Conservation (phyloP, 345 rosid species). For the Pistacia vera region DNA sequence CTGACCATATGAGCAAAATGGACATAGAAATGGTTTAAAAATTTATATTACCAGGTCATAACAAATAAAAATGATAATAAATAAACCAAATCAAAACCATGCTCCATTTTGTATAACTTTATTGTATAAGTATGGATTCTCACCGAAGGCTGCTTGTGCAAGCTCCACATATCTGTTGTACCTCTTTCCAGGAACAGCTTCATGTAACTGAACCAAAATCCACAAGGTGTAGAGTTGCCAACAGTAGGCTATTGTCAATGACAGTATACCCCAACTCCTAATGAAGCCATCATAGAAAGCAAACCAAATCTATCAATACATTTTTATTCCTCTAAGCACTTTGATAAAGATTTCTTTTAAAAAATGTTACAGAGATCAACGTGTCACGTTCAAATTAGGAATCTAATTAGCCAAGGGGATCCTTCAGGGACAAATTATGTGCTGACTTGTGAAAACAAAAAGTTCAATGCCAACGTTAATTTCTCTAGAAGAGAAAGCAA, state of each 20-base stretch:
- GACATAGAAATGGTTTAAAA: too few relatives aligned
- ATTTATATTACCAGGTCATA: too few relatives aligned
- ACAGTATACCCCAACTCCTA: constrained; percentile 96
- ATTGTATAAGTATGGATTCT: constrained; percentile 13
- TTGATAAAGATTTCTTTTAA: neutral
- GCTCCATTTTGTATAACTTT: too few relatives aligned
- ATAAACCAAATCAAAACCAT: too few relatives aligned
- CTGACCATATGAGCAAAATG: too few relatives aligned
- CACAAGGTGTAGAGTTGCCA: constrained; percentile 97
- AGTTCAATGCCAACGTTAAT: neutral
- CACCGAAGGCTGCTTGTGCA: constrained; percentile 98
- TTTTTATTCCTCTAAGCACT: neutral
- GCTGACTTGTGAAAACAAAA: neutral
- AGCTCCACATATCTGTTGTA: constrained; percentile 97
- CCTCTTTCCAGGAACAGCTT: constrained; percentile 95
- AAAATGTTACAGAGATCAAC: neutral
- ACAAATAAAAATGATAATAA: neutral
- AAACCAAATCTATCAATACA: constrained; percentile 7
- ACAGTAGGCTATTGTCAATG: constrained; percentile 82
- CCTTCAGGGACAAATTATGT: neutral
- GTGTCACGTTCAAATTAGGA: neutral
- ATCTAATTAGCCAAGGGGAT: neutral
- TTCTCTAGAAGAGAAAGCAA: neutral
- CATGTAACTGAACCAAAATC: constrained; percentile 92
- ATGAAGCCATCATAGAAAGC: constrained; percentile 16